Percentiles rank a stretch among this genome's conserved stretches.
Evolutionary conservation across 768 basidiomycete genomes (phyloP).

Genomic region (Naganishia friedmannii): DNA sequence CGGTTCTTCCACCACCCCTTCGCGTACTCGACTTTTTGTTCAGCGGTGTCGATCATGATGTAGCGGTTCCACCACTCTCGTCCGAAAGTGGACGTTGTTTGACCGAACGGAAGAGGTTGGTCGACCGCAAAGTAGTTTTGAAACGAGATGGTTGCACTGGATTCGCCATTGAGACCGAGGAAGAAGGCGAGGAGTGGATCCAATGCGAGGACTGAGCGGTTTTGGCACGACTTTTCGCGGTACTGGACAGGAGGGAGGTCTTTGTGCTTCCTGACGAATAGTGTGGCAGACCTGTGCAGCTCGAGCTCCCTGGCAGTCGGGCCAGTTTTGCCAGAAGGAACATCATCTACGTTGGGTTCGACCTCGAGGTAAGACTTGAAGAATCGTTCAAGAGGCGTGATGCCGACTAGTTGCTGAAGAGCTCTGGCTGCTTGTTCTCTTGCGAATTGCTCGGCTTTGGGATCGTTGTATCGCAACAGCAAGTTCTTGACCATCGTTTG

Average conservation of each 20-base stretch:
- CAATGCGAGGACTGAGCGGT: neutral
- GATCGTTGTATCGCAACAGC: neutral
- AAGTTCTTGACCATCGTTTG: neutral
- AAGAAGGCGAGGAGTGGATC: neutral
- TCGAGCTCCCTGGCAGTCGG: too few species aligned
- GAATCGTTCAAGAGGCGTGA: neutral
- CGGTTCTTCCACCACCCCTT: neutral
- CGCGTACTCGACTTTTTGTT: neutral
- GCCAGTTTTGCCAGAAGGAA: too few species aligned
- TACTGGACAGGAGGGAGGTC: too few species aligned
- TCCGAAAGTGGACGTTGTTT: neutral
- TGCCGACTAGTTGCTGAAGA: neutral
- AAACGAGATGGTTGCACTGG: neutral
- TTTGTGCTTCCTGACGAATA: neutral
- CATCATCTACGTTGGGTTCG: too few species aligned
- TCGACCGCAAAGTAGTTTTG: neutral
- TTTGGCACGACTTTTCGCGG: too few species aligned
- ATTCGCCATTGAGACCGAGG: neutral
- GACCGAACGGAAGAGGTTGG: too few species aligned
- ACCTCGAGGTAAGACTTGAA: neutral
- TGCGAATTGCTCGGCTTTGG: neutral
- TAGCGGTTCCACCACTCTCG: neutral
- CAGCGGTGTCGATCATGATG: neutral
- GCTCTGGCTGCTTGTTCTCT: neutral
- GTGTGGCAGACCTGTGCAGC: neutral